A percentile compares a stretch with the other conserved stretches of the same genome.
Conservation (phyloP, 2,329 filamentous ascomycete genomes). For the Fusarium euwallaceae region DNA sequence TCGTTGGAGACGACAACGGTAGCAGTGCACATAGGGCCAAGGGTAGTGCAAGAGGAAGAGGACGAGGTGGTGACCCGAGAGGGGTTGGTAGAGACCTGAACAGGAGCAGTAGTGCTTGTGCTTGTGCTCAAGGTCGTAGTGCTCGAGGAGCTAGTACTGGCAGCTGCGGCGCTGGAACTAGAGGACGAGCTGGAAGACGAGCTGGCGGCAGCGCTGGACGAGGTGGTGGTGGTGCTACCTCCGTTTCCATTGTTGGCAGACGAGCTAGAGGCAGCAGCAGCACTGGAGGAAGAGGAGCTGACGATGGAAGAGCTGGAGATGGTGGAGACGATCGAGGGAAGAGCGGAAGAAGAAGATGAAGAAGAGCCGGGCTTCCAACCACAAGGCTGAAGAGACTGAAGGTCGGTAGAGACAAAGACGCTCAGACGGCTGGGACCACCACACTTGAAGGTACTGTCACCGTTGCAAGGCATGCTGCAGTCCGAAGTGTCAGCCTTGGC, state of each 20-base stretch:
- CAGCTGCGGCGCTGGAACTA: slow-evolving; percentile 12
- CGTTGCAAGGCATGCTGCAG: slow-evolving; percentile 67
- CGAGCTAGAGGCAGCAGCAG: slow-evolving; percentile 13
- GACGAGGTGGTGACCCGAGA: slow-evolving; percentile 39
- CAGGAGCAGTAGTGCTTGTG: slow-evolving; percentile 37
- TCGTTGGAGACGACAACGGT: slow-evolving; percentile 59
- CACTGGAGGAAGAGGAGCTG: slow-evolving; percentile 37
- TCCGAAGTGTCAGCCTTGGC: slow-evolving; percentile 51
- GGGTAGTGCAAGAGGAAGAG: slow-evolving; percentile 50
- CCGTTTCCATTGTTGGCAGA: not conserved
- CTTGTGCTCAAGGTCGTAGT: slow-evolving; percentile 8
- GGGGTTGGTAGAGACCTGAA: slow-evolving; percentile 42
- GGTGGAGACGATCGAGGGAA: slow-evolving; percentile 18
- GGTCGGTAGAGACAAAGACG: slow-evolving; percentile 62
- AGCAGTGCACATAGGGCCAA: slow-evolving; percentile 60
- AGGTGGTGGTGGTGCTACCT: slow-evolving; percentile 9
- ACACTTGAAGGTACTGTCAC: slow-evolving; percentile 58
- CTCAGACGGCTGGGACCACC: slow-evolving; percentile 59
- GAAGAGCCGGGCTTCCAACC: slow-evolving; percentile 48
- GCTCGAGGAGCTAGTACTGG: slow-evolving; percentile 16
- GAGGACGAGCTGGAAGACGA: slow-evolving; percentile 1
- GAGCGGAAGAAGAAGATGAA: slow-evolving; percentile 6
- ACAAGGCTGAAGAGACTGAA: slow-evolving; percentile 65
- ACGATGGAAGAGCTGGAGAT: slow-evolving; percentile 9
- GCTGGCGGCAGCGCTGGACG: not conserved